phyloP scores from a whole-genome alignment of 2,329 filamentous ascomycete species.

The Sarocladium kiliense region DNA sequence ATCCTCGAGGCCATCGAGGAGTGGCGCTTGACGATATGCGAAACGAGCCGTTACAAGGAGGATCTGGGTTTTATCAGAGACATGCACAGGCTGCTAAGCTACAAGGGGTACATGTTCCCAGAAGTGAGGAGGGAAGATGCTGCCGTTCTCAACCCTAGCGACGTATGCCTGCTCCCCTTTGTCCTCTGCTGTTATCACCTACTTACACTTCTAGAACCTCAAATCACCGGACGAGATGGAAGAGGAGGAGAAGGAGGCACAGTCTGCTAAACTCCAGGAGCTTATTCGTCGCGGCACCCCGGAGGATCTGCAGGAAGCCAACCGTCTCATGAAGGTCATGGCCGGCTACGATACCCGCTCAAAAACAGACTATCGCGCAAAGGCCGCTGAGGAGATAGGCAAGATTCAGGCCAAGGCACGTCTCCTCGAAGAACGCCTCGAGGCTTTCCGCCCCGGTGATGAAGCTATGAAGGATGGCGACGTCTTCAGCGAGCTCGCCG shows the following conservation, averaged over 20 bases:
- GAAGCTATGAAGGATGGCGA: constrained; percentile 60
- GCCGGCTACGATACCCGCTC: constrained; percentile 91
- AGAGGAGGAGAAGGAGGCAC: constrained; percentile 87
- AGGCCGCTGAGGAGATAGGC: constrained; percentile 89
- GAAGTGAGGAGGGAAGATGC: constrained; percentile 90
- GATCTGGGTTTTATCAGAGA: constrained; percentile 94
- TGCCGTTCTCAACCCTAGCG: constrained; percentile 91
- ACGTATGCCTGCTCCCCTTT: constrained; percentile 52
- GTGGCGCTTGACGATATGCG: constrained; percentile 97
- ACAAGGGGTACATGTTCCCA: constrained; percentile 96
- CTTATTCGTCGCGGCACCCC: constrained; percentile 88
- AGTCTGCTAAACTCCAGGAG: constrained; percentile 97
- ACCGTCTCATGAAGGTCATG: constrained; percentile 98
- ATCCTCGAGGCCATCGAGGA: constrained; percentile 97
- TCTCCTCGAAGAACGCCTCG: constrained; percentile 86
- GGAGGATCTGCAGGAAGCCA: constrained; percentile 92
- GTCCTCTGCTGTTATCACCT: neutral
- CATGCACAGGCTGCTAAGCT: constrained; percentile 92
- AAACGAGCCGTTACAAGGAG: constrained; percentile 95
- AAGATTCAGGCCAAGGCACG: constrained; percentile 95
- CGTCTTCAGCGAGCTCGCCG: constrained; percentile 78
- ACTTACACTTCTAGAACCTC: constrained; percentile 59
- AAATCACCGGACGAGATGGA: constrained; percentile 99
- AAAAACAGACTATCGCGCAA: constrained; percentile 96
- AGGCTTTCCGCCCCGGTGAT: constrained; percentile 77